Conservation (phyloP, 2,329 filamentous ascomycete species). For the Neofusicoccum sp. region DNA sequence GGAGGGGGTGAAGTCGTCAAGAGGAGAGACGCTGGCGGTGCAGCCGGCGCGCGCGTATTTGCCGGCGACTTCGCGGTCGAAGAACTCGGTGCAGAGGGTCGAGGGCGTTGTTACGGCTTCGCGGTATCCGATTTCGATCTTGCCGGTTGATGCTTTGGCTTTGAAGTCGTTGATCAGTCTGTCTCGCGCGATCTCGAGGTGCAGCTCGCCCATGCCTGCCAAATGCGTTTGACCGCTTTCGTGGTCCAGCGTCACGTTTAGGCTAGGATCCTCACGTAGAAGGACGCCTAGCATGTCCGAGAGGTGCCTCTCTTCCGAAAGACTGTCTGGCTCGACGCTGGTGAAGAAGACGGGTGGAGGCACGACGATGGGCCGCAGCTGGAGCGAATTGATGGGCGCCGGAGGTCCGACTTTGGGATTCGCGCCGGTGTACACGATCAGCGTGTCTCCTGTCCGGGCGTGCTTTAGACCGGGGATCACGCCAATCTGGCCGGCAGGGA, state of each 20-base stretch:
- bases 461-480: constrained; percentile 87
- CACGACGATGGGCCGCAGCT: constrained; percentile 82
- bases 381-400: constrained; percentile 67
- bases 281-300: constrained; percentile 73
- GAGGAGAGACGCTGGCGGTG: constrained; percentile 64
- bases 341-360: constrained; percentile 95
- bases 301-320: constrained; percentile 76
- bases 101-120: constrained; percentile 69
- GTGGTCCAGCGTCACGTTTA: constrained; percentile 79
- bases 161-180: constrained; percentile 87
- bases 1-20: constrained; percentile 37
- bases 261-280: constrained; percentile 86
- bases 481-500: constrained; percentile 86
- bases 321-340: constrained; percentile 79
- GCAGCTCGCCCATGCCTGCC: constrained; percentile 93
- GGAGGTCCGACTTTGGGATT: constrained; percentile 63
- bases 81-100: constrained; percentile 58
- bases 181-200: constrained; percentile 89
- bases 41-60: constrained; percentile 77
- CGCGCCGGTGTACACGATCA: constrained; percentile 69
- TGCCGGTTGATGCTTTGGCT: constrained; percentile 78
- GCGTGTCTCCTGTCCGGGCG: constrained; percentile 89
- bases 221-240: constrained; percentile 92
- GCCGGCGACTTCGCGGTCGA: constrained; percentile 77
- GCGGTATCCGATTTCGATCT: constrained; percentile 92